Evolutionary conservation across 768 basidiomycete genomes (phyloP).

Genomic region (Leccinum arenicola): DNA sequence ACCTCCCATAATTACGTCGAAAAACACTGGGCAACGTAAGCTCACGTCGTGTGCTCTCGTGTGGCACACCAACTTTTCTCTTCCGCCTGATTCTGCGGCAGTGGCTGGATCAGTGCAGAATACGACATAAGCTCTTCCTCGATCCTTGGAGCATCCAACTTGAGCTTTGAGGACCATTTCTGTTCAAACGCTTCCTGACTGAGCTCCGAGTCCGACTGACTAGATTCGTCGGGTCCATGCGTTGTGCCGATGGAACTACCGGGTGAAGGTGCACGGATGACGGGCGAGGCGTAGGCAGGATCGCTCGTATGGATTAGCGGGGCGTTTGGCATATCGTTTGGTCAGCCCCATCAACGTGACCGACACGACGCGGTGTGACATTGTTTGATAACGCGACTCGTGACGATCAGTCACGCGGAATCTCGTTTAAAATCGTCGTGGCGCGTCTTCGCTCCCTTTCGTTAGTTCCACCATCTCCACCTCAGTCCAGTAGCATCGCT

Average conservation of each 20-base stretch:
- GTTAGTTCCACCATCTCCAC: conserved; percentile 25
- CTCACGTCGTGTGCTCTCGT: background rate
- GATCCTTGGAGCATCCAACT: conserved; percentile 34
- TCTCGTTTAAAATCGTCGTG: conserved; percentile 29
- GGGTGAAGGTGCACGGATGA: conserved; percentile 46
- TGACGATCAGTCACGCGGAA: conserved; percentile 29
- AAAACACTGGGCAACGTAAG: conserved; percentile 30
- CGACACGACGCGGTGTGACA: conserved; percentile 30
- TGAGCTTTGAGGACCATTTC: conserved; percentile 35
- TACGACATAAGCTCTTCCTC: conserved; percentile 36
- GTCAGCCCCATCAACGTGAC: background rate
- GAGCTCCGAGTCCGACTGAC: conserved; percentile 38
- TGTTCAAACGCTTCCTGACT: conserved; percentile 36
- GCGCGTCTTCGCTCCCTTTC: conserved; percentile 25
- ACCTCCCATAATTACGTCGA: conserved; percentile 36
- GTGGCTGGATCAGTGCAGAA: conserved; percentile 33
- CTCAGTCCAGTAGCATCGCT: conserved; percentile 1
- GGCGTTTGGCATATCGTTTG: conserved; percentile 25
- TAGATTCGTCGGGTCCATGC: conserved; percentile 47
- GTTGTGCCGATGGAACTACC: conserved; percentile 46
- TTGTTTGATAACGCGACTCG: conserved; percentile 28
- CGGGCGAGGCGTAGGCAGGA: conserved; percentile 43
- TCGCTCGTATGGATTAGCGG: conserved; percentile 33
- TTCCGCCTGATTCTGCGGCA: conserved; percentile 32
- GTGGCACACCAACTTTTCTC: conserved; percentile 37